Evolutionary conservation across 2,329 filamentous ascomycete genomes (phyloP).

Genomic region (Coniosporium tulheliwenetii): DNA sequence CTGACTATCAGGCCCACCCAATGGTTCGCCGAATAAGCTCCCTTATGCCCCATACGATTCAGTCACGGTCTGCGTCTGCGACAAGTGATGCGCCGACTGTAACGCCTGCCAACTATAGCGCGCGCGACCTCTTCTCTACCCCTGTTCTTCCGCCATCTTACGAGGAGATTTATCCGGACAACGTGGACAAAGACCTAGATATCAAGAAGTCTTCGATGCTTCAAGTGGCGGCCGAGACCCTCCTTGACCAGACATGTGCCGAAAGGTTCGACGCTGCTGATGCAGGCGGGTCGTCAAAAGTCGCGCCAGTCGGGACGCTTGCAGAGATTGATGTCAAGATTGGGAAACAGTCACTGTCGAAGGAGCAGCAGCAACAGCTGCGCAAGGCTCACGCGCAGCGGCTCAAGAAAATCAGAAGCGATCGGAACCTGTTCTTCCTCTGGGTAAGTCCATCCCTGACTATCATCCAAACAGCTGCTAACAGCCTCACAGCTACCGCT

Average conservation of each 20-base stretch:
- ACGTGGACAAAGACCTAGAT: slow-evolving; percentile 28
- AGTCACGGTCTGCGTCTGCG: slow-evolving; percentile 16
- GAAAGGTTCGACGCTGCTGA: slow-evolving; percentile 35
- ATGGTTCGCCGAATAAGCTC: slow-evolving; percentile 60
- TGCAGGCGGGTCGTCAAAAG: slow-evolving; percentile 10
- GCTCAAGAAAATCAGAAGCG: slow-evolving; percentile 32
- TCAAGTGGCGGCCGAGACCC: slow-evolving; percentile 40
- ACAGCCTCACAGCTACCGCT: slow-evolving; percentile 18
- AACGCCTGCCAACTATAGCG: slow-evolving; percentile 33
- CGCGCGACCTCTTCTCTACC: slow-evolving; percentile 52
- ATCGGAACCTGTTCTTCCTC: slow-evolving; percentile 37
- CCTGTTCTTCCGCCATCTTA: slow-evolving; percentile 55
- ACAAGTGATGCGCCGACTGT: slow-evolving; percentile 19
- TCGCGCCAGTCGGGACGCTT: not conserved
- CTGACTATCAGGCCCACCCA: slow-evolving; percentile 59
- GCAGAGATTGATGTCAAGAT: slow-evolving; percentile 16
- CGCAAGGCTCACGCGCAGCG: slow-evolving; percentile 28
- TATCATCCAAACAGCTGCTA: slow-evolving; percentile 14
- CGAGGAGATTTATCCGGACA: slow-evolving; percentile 57
- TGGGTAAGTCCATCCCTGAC: slow-evolving; percentile 26
- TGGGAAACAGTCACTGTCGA: slow-evolving; percentile 24
- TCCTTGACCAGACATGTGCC: slow-evolving; percentile 43
- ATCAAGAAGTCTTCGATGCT: slow-evolving; percentile 43
- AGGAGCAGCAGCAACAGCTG: slow-evolving; percentile 30
- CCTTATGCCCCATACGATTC: slow-evolving; percentile 50